Evolutionary conservation across 139 green algal species (phyloP).

Genomic region (Coccomyxa sp.): DNA sequence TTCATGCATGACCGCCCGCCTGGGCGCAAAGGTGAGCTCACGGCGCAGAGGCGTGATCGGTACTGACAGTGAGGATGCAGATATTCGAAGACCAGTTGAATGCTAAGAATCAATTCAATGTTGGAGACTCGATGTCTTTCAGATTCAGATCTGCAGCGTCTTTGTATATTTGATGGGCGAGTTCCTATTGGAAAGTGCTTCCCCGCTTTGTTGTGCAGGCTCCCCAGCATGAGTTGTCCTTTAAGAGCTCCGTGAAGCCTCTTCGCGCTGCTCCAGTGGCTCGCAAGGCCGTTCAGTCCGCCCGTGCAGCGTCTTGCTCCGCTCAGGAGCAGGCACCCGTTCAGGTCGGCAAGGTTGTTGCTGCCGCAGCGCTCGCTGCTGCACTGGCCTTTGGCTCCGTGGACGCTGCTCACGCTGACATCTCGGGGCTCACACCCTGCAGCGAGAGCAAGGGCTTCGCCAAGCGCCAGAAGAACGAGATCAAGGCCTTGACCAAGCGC

Average conservation of each 20-base stretch:
- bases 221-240: not conserved
- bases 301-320: not conserved
- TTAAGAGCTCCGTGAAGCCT: constrained; percentile 1
- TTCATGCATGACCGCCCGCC: not conserved
- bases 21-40: not conserved
- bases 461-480: constrained; percentile 92
- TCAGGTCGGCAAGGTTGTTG: constrained; percentile 32
- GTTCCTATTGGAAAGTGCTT: too few relatives aligned
- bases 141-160: too few relatives aligned
- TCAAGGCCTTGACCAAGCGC: constrained; percentile 83
- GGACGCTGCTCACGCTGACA: constrained; percentile 81
- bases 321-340: not conserved
- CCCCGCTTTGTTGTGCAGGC: not conserved
- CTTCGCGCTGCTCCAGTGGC: not conserved
- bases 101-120: too few relatives aligned
- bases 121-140: too few relatives aligned
- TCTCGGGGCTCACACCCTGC: constrained; percentile 94
- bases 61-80: too few relatives aligned
- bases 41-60: not conserved
- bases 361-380: constrained; percentile 63
- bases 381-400: constrained; percentile 57
- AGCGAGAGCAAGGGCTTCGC: constrained; percentile 89
- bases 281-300: not conserved
- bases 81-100: too few relatives aligned
- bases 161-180: too few relatives aligned